These are phyloP conservation scores for Cryptomeria japonica DNA, from an alignment of 75 land plant species.

Conservation along the genomic window DNA sequence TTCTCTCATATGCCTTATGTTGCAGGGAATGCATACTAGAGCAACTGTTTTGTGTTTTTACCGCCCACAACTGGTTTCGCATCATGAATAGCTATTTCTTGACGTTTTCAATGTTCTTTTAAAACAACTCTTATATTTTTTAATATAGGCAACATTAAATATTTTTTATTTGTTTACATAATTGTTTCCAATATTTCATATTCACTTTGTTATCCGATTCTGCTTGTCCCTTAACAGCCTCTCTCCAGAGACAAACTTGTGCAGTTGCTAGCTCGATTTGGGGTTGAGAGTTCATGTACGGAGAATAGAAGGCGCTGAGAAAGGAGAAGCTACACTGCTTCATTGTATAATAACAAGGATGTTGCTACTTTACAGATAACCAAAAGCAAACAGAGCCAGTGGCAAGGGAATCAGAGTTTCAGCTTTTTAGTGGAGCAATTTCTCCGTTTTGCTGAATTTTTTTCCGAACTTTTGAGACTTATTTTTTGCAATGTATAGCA, in stretches of 20 bases:
- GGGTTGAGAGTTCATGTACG: conserved; percentile 24
- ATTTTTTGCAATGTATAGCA: not conserved
- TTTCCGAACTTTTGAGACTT: not conserved
- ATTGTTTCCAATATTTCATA: not conserved
- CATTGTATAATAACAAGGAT: not conserved
- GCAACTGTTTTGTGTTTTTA: too few species aligned
- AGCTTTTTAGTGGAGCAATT: conserved; percentile 10
- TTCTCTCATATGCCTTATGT: not conserved
- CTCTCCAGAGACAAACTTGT: conserved; percentile 41
- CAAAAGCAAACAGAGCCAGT: not conserved
- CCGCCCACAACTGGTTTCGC: too few species aligned
- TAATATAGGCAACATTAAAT: too few species aligned
- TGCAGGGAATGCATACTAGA: too few species aligned
- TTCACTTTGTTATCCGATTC: not conserved
- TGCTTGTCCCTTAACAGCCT: conserved; percentile 19
- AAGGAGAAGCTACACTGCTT: not conserved
- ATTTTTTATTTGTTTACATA: too few species aligned
- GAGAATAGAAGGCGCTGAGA: not conserved
- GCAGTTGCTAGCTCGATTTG: conserved; percentile 33
- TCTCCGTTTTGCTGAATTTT: not conserved
- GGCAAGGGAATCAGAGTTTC: not conserved
- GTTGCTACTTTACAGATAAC: not conserved
- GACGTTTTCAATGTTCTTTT: too few species aligned
- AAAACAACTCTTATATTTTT: too few species aligned
- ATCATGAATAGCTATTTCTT: too few species aligned